Evolutionary conservation across 495 filamentous ascomycete species (phyloP), one percentile per base, ranked within the genome.

Genomic region (Penicillium odoratum): DNA sequence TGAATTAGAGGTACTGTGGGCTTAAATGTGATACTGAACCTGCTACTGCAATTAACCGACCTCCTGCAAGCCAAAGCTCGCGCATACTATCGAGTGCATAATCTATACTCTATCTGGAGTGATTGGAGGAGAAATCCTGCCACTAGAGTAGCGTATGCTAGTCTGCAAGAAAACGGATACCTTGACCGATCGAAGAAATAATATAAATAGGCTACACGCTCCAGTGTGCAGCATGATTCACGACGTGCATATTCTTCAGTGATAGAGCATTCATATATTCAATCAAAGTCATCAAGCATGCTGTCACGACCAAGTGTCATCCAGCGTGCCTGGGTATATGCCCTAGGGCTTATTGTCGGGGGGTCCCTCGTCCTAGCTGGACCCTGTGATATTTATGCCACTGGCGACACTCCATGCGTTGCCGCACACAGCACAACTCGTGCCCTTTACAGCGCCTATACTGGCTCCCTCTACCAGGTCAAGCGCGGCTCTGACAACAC

Each of bases 371-470:
- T 77, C 34, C 58, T 66, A 15, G 81, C 81, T 49, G 80, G 71
- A 15, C 81, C 82, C 28, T 85, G 82, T 55, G 82, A 85, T 53
- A 73, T 85, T 60, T 85, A 84, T 67, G 31, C 73, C 31, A 69
- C 76, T 3, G 80, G 79, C 7, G 67, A 69, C 60, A 82, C 81
- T 4, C 79, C 82, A 53, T 85, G 82, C 56, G 62, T 85, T 53
- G 81, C 82, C 4, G 82, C 82, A 3, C 82, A 84, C 70, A 81
- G 81, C 69, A 83, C 81, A 56, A 84, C 81, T 62, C 80, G 83
- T n/a, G 80, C 81, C 51, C 61, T 85, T 28, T 85, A 84, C 63
- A 76, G 66, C 52, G 63, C 69, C 54, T 85, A 72, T 64, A 69
- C 15, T 18, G 80, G 81, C 30, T 31, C 77, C 2, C 79, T 85